A percentile compares a stretch with the other conserved stretches of the same genome.
Conservation (phyloP, 192 early-diverging fungal genomes). For the Obelidium mucronatum region DNA sequence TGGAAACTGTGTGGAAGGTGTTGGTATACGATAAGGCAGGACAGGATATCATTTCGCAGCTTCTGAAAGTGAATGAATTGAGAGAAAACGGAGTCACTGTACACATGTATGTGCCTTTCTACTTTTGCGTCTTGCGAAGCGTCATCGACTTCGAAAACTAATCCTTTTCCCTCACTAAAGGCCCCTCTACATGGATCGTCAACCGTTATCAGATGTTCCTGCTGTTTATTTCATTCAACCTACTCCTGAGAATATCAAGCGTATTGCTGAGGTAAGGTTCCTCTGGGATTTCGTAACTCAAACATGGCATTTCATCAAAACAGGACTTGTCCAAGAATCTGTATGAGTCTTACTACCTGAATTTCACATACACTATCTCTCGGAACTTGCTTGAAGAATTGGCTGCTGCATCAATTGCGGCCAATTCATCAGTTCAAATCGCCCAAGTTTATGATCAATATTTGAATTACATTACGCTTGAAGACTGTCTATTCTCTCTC, state of each 20-base stretch:
- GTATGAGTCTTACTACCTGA: slow-evolving; percentile 96
- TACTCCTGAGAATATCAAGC: slow-evolving; percentile 82
- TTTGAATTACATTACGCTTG: slow-evolving; percentile 91
- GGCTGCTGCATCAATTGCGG: slow-evolving; percentile 78
- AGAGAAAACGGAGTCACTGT: slow-evolving; percentile 96
- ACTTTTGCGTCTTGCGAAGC: not conserved
- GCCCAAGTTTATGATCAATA: slow-evolving; percentile 98
- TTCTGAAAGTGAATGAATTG: slow-evolving; percentile 94
- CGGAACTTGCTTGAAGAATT: slow-evolving; percentile 92
- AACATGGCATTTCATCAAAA: not conserved
- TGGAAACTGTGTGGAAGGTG: slow-evolving; percentile 94
- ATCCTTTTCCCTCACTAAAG: slow-evolving; percentile 48
- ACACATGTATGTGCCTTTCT: slow-evolving; percentile 76
- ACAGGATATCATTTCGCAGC: slow-evolving; percentile 95
- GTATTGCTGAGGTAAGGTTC: slow-evolving; percentile 73
- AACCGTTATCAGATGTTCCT: slow-evolving; percentile 94
- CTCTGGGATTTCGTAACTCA: too few relatives aligned
- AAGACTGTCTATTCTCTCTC: slow-evolving; percentile 92
- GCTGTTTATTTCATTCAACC: slow-evolving; percentile 97
- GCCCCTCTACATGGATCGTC: slow-evolving; percentile 82
- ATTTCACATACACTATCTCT: slow-evolving; percentile 89
- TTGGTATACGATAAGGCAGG: slow-evolving; percentile 93
- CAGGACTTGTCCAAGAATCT: slow-evolving; percentile 88
- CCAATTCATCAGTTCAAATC: slow-evolving; percentile 79
- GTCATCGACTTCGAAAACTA: slow-evolving; percentile 5